A percentile compares a stretch with the other conserved stretches of the same genome.
Evolutionary conservation across 495 filamentous ascomycete genomes (phyloP).

Genomic region (Daldinia bambusicola): DNA sequence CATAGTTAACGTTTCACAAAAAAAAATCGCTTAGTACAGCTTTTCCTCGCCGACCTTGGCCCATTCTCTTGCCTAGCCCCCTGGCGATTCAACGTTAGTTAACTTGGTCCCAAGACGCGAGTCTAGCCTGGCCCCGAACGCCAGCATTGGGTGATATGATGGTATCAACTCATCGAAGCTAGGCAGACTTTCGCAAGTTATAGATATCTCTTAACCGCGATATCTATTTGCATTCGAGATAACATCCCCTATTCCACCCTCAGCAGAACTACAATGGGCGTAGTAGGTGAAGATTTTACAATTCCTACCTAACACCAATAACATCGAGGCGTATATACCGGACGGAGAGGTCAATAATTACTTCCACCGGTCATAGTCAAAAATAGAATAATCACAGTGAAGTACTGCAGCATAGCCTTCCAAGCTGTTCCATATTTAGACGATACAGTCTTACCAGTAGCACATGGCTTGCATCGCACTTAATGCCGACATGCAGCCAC

Average conservation of each 20-base stretch:
- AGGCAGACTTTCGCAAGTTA: neutral
- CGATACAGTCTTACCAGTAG: slow-evolving; percentile 6
- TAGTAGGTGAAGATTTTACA: neutral
- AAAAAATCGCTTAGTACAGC: neutral
- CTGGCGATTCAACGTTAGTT: neutral
- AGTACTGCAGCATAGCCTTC: slow-evolving; percentile 22
- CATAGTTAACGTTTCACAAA: too few relatives aligned
- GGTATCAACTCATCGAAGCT: too few relatives aligned
- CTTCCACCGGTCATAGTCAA: neutral
- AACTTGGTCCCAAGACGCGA: neutral
- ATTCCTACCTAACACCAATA: neutral
- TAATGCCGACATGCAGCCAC: slow-evolving; percentile 8
- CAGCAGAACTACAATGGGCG: neutral
- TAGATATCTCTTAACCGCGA: too few relatives aligned
- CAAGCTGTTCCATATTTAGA: slow-evolving; percentile 32
- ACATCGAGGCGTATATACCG: neutral
- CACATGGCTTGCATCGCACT: neutral
- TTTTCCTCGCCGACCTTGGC: neutral
- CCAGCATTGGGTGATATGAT: neutral
- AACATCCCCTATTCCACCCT: neutral
- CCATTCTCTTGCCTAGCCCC: neutral
- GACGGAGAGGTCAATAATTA: neutral
- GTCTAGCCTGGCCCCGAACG: neutral
- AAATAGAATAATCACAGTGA: neutral
- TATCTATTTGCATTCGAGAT: too few relatives aligned